A percentile compares a stretch with the other conserved stretches of the same genome.
Evolutionary conservation across 2,329 filamentous ascomycete species (phyloP).

Genomic region (Penicillium sp.): DNA sequence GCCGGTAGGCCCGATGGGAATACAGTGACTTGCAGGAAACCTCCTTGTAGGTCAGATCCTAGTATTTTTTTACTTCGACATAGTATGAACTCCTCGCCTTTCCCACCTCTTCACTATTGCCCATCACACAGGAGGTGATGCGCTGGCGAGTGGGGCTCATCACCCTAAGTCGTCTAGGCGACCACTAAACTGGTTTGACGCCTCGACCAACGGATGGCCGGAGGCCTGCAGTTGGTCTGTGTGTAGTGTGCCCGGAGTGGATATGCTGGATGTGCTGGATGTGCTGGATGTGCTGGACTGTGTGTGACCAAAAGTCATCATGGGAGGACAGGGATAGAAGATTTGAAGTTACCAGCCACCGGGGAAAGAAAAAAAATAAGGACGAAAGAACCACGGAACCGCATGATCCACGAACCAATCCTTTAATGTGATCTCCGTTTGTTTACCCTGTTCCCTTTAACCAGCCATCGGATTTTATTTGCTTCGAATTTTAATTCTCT

Average conservation of each 20-base stretch:
- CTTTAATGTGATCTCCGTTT: too few relatives aligned
- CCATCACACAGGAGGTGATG: conserved; percentile 11
- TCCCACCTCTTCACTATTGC: background rate
- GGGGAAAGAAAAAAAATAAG: too few relatives aligned
- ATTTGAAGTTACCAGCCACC: conserved; percentile 1
- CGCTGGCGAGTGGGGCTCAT: conserved; percentile 20
- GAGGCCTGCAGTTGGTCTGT: conserved; percentile 2
- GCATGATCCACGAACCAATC: too few relatives aligned
- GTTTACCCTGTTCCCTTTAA: too few relatives aligned
- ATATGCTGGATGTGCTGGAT: too few relatives aligned
- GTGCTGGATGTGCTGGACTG: too few relatives aligned
- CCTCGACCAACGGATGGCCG: conserved; percentile 11
- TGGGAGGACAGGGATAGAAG: background rate
- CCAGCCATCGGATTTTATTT: too few relatives aligned
- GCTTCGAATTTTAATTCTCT: conserved; percentile 6
- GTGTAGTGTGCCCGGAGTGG: too few relatives aligned
- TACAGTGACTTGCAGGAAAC: conserved; percentile 11
- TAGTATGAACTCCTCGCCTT: too few relatives aligned
- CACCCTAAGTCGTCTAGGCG: conserved; percentile 19
- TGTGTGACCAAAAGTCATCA: too few relatives aligned
- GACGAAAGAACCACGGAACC: too few relatives aligned
- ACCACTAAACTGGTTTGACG: conserved; percentile 14
- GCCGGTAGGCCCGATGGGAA: conserved; percentile 15
- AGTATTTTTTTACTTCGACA: too few relatives aligned
- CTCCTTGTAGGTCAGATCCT: conserved; percentile 11